Percentiles rank a stretch among this genome's conserved stretches.
Conservation (phyloP, 2,329 filamentous ascomycete genomes). For the Thelonectria rubi region DNA sequence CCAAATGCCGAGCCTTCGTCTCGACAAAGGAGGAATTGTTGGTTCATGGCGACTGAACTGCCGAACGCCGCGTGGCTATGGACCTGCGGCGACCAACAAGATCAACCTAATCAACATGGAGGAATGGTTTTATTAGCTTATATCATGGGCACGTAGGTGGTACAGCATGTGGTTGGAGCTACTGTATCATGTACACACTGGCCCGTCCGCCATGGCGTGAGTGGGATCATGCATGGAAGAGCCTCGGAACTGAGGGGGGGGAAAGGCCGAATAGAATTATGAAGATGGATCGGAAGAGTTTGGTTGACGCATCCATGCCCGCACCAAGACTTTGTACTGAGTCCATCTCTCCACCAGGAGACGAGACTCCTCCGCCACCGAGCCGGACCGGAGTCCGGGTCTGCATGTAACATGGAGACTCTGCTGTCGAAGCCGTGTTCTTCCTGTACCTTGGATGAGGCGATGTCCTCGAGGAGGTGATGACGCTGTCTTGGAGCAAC, state of each 20-base stretch:
- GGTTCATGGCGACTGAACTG: constrained; percentile 11
- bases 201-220: background rate
- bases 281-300: background rate
- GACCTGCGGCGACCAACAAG: background rate
- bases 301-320: background rate
- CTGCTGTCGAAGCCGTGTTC: background rate
- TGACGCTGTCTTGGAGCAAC: background rate
- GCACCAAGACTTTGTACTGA: background rate
- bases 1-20: background rate
- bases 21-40: background rate
- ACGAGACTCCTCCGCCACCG: background rate
- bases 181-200: background rate
- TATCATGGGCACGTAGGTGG: background rate
- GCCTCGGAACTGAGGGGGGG: constrained; percentile 1
- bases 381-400: background rate
- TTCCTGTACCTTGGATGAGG: background rate
- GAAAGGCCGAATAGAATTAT: background rate
- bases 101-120: background rate
- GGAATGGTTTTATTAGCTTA: background rate
- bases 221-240: constrained; percentile 9
- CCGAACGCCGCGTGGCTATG: background rate
- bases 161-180: background rate
- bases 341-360: background rate
- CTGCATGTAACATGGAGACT: background rate
- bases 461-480: background rate